These are phyloP conservation scores for Aspergillus biplanus DNA, from an alignment of 495 filamentous ascomycete species.

Conservation along the genomic window DNA sequence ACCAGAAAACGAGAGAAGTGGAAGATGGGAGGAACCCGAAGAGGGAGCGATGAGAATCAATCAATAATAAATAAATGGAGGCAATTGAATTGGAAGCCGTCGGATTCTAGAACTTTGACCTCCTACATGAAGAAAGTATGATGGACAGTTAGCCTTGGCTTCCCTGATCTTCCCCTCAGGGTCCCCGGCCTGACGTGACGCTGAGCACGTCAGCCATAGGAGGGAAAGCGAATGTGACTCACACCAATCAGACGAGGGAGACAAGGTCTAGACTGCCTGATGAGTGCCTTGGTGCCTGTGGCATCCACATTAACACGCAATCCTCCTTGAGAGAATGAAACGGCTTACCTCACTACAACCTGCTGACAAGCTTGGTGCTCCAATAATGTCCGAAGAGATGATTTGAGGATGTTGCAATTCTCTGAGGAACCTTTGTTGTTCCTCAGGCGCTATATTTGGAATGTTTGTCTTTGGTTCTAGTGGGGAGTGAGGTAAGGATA, in stretches of 20 bases:
- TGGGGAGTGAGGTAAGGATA: conserved; percentile 14
- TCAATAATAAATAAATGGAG: conserved; percentile 10
- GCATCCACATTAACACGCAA: conserved; percentile 20
- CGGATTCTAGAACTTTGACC: conserved; percentile 21
- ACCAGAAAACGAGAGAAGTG: background rate
- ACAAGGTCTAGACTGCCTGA: conserved; percentile 13
- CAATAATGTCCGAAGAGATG: conserved; percentile 5
- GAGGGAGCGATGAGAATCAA: conserved; percentile 7
- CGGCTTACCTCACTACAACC: conserved; percentile 28
- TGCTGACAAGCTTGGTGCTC: background rate
- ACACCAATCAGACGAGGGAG: conserved; percentile 16
- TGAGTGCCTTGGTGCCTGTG: conserved; percentile 13
- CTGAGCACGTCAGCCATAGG: conserved; percentile 17
- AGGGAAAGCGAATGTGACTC: conserved; percentile 15
- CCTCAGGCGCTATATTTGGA: conserved; percentile 9
- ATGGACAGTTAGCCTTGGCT: conserved; percentile 16
- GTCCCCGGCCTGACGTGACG: conserved; percentile 13
- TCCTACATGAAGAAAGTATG: conserved; percentile 18
- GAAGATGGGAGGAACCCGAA: background rate
- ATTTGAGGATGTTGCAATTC: conserved; percentile 12
- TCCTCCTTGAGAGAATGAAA: conserved; percentile 11
- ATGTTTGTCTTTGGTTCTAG: conserved; percentile 11
- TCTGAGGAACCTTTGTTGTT: conserved; percentile 9
- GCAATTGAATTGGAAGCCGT: background rate
- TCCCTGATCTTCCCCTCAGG: conserved; percentile 6